A percentile compares a stretch with the other conserved stretches of the same genome.
These are phyloP conservation scores for Fusarium verticillioides DNA, from an alignment of 2,329 filamentous ascomycete genomes.

Conservation along the genomic window DNA sequence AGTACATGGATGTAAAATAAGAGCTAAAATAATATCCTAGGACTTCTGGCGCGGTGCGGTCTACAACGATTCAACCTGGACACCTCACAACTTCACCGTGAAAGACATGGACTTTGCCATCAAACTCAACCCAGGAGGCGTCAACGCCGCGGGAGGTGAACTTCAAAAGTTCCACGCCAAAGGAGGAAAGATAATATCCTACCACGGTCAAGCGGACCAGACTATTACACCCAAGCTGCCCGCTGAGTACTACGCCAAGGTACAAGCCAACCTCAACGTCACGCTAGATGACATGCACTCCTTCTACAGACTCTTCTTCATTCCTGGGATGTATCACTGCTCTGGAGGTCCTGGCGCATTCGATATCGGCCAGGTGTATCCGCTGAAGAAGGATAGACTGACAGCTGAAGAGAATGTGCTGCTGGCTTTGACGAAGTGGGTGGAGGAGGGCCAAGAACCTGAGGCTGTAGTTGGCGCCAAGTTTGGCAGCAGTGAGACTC, in stretches of 20 bases:
- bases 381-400: not conserved
- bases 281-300: not conserved
- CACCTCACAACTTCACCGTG: not conserved
- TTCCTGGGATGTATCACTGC: slow-evolving; percentile 18
- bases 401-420: not conserved
- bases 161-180: not conserved
- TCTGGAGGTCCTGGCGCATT: not conserved
- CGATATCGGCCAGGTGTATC: slow-evolving; percentile 5
- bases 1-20: too few relatives aligned
- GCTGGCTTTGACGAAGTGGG: slow-evolving; percentile 3
- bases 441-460: not conserved
- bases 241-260: slow-evolving; percentile 4
- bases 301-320: slow-evolving; percentile 5
- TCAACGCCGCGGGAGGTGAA: slow-evolving; percentile 3
- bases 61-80: slow-evolving; percentile 11
- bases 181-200: slow-evolving; percentile 8
- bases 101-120: slow-evolving; percentile 16
- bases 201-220: slow-evolving; percentile 9
- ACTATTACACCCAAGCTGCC: slow-evolving; percentile 6
- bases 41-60: slow-evolving; percentile 16
- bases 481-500: not conserved
- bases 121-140: not conserved
- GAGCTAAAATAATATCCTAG: not conserved
- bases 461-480: not conserved
- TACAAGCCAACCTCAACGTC: slow-evolving; percentile 1